These are phyloP conservation scores for Colletotrichum siamense DNA, from an alignment of 2,329 filamentous ascomycete genomes.

Conservation along the genomic window DNA sequence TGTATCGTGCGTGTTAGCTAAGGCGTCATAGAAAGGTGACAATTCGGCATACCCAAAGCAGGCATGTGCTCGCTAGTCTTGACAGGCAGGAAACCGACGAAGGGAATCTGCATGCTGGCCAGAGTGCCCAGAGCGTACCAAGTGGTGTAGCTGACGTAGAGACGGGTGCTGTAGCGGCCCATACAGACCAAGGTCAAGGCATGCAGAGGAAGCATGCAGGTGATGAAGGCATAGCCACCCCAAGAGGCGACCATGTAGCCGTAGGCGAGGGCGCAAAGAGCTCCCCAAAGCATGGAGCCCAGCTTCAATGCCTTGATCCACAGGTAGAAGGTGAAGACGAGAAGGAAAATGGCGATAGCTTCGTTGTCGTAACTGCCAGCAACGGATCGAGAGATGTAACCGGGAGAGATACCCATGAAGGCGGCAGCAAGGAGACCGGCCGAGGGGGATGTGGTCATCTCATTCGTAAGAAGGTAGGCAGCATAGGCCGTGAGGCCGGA, in stretches of 20 bases:
- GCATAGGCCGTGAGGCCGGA: conserved; percentile 94
- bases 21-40: not conserved
- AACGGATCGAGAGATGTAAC: conserved; percentile 97
- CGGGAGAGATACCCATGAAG: conserved; percentile 97
- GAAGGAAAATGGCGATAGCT: conserved; percentile 97
- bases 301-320: conserved; percentile 99
- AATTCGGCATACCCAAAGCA: conserved; percentile 72
- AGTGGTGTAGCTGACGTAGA: conserved; percentile 97
- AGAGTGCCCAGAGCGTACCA: conserved; percentile 97
- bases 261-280: conserved; percentile 93
- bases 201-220: conserved; percentile 93
- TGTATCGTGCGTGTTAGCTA: conserved; percentile 37
- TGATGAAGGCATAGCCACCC: conserved; percentile 99
- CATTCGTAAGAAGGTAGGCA: conserved; percentile 92
- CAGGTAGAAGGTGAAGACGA: conserved; percentile 97
- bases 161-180: conserved; percentile 91
- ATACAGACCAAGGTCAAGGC: conserved; percentile 94
- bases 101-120: conserved; percentile 99
- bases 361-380: conserved; percentile 99
- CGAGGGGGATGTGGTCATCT: conserved; percentile 95
- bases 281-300: conserved; percentile 96
- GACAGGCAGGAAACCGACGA: conserved; percentile 96
- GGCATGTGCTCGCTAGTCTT: conserved; percentile 99
- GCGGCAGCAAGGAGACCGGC: conserved; percentile 91
- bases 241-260: conserved; percentile 99